Evolutionary conservation across 176 grass and related monocot genomes (phyloP).

Genomic region (Calamus simplicifolius): DNA sequence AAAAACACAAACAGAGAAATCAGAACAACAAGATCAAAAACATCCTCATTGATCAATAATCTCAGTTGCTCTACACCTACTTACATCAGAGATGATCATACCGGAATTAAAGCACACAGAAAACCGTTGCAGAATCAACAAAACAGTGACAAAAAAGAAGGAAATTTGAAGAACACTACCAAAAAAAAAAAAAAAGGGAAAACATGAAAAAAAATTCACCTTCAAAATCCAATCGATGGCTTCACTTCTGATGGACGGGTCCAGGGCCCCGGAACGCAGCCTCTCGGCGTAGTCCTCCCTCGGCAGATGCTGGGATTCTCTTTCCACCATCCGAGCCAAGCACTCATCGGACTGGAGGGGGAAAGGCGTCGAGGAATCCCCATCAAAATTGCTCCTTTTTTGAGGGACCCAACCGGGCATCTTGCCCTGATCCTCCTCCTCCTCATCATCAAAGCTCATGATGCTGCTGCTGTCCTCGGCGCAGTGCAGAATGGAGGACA

Average conservation of each 20-base stretch:
- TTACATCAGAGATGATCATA: no score
- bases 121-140: no score
- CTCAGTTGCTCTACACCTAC: no score
- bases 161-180: no score
- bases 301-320: slow-evolving; percentile 55
- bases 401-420: slow-evolving; percentile 16
- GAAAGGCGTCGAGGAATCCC: slow-evolving; percentile 39
- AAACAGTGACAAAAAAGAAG: no score
- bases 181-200: background rate
- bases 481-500: slow-evolving; percentile 74
- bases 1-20: no score
- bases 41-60: no score
- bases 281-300: slow-evolving; percentile 56
- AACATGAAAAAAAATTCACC: slow-evolving; percentile 35
- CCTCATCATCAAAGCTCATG: slow-evolving; percentile 58
- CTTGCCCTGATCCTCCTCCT: slow-evolving; percentile 19
- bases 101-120: no score
- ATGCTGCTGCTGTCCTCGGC: slow-evolving; percentile 76
- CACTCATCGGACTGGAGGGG: slow-evolving; percentile 61
- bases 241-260: slow-evolving; percentile 59
- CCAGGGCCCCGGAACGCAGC: slow-evolving; percentile 44
- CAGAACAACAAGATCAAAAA: no score
- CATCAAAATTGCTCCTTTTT: slow-evolving; percentile 22
- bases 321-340: slow-evolving; percentile 51
- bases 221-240: slow-evolving; percentile 96